These are phyloP conservation scores for Prillingera fragicola DNA, from an alignment of 1,284 basidiomycete genomes.

Conservation along the genomic window DNA sequence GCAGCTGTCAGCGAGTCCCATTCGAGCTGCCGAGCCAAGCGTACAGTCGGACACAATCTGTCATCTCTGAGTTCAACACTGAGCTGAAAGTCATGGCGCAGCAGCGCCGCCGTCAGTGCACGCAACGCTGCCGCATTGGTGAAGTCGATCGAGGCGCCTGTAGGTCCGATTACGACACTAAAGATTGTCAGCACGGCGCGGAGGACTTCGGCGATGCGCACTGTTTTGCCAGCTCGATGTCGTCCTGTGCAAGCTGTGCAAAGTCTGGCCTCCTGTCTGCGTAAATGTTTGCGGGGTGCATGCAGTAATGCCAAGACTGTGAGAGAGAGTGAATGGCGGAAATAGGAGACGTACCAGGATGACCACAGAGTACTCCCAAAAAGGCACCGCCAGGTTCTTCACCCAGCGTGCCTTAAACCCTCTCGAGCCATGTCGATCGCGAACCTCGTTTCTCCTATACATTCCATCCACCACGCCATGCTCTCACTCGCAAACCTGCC, in stretches of 20 bases:
- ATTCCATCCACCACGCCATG: too few species aligned
- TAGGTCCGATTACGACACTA: too few species aligned
- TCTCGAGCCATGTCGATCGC: too few species aligned
- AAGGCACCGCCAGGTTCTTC: too few species aligned
- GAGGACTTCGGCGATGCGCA: constrained; percentile 46
- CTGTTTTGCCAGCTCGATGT: constrained; percentile 60
- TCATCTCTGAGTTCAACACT: constrained; percentile 60
- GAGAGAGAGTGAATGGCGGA: too few species aligned
- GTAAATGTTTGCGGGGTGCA: constrained; percentile 49
- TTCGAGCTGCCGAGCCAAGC: constrained; percentile 22
- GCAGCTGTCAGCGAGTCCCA: not conserved
- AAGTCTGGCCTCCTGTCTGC: constrained; percentile 59
- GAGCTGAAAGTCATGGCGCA: constrained; percentile 67
- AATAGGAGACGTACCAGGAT: too few species aligned
- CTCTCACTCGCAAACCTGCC: too few species aligned
- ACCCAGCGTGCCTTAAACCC: too few species aligned
- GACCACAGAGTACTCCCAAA: too few species aligned
- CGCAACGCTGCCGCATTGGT: constrained; percentile 63
- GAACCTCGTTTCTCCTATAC: too few species aligned
- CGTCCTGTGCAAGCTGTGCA: constrained; percentile 54
- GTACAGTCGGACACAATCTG: constrained; percentile 78
- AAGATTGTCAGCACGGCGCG: too few species aligned
- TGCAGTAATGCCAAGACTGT: too few species aligned
- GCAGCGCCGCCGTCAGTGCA: constrained; percentile 66
- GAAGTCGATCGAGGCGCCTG: constrained; percentile 61